These are phyloP conservation scores for Handroanthus guayacan DNA, from an alignment of 257 asterid genomes.

Conservation along the genomic window DNA sequence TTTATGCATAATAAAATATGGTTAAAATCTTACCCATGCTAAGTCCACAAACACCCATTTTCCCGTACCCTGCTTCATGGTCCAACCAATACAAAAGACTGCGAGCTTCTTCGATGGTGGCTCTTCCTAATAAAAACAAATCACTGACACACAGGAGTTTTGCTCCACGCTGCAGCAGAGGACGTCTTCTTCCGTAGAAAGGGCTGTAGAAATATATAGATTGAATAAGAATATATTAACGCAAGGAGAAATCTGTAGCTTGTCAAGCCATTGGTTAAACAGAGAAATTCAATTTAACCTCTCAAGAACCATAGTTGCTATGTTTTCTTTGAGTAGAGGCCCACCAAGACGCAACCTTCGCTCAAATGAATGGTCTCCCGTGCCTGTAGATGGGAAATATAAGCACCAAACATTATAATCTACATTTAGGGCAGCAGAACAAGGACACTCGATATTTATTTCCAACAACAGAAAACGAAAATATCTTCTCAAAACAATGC, in stretches of 20 bases:
- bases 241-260: conserved; percentile 10
- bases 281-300: conserved; percentile 53
- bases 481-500: not conserved
- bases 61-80: conserved; percentile 84
- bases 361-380: conserved; percentile 93
- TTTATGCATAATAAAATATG: not conserved
- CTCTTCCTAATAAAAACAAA: conserved; percentile 89
- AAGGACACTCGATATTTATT: not conserved
- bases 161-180: conserved; percentile 85
- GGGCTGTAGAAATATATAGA: conserved; percentile 63
- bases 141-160: conserved; percentile 97
- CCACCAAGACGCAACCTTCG: conserved; percentile 97
- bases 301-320: conserved; percentile 98
- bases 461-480: not conserved
- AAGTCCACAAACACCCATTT: conserved; percentile 95
- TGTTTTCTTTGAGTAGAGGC: conserved; percentile 87
- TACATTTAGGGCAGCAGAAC: conserved; percentile 13
- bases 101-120: conserved; percentile 91
- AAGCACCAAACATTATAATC: conserved; percentile 1
- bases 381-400: conserved; percentile 56
- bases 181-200: conserved; percentile 94
- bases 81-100: conserved; percentile 93
- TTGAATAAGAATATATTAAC: conserved; percentile 29
- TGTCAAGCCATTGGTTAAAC: conserved; percentile 16
- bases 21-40: conserved; percentile 84